Percentiles rank a stretch among this genome's conserved stretches.
Evolutionary conservation across 805 yeast species (phyloP).

Genomic region (Candida piceae): DNA sequence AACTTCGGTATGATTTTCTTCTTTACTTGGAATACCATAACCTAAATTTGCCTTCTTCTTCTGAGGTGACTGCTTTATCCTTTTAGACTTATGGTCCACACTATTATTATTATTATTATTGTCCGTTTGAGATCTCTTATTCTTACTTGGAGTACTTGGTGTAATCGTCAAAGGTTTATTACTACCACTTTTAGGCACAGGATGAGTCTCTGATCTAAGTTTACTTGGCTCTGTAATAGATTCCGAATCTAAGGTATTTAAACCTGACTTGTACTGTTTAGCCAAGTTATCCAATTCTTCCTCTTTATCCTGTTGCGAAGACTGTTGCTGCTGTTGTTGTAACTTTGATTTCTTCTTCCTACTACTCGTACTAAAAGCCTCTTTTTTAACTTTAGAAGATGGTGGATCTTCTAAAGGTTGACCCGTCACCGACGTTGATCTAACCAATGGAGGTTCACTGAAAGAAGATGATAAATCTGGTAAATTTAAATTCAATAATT

Average conservation of each 20-base stretch:
- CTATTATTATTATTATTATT: background rate
- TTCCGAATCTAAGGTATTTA: conserved; percentile 33
- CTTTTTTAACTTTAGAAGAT: conserved; percentile 50
- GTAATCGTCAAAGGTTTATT: conserved; percentile 5
- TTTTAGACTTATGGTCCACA: conserved; percentile 15
- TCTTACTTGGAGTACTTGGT: conserved; percentile 13
- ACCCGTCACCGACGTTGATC: conserved; percentile 64
- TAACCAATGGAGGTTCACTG: conserved; percentile 55
- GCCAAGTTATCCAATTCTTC: conserved; percentile 9
- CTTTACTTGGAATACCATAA: conserved; percentile 7
- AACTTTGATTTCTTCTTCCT: conserved; percentile 28
- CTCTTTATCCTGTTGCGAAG: conserved; percentile 7
- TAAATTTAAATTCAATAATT: no score
- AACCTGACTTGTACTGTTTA: conserved; percentile 14
- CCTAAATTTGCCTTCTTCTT: conserved; percentile 11
- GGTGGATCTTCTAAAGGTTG: conserved; percentile 69
- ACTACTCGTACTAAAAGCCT: conserved; percentile 52
- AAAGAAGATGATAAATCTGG: no score
- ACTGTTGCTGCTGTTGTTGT: no score
- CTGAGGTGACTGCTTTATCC: conserved; percentile 19
- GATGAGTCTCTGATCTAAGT: conserved; percentile 14
- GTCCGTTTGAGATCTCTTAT: conserved; percentile 6
- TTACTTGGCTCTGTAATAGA: conserved; percentile 29
- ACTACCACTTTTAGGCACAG: conserved; percentile 9
- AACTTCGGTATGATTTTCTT: conserved; percentile 9